Percentiles rank a stretch among this genome's conserved stretches.
phyloP scores from a whole-genome alignment of 1,139 yeast species.

The Taphrina populina region DNA sequence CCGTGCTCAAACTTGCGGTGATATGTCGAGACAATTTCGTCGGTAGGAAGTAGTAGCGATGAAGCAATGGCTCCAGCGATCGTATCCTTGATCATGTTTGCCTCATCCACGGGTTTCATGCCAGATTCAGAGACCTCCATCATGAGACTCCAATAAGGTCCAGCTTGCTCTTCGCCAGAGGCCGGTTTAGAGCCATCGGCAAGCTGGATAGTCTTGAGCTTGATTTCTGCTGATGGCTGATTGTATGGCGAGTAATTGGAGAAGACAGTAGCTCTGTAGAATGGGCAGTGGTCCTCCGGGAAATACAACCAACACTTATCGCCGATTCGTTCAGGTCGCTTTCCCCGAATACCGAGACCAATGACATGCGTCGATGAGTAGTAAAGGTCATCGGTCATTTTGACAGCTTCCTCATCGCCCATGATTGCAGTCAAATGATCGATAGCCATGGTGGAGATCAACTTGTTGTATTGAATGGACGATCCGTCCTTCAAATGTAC shows the following conservation, averaged over 20 bases:
- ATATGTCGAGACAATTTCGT: conserved; percentile 37
- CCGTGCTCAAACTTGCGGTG: conserved; percentile 37
- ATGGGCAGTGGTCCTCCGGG: conserved; percentile 37
- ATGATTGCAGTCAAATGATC: conserved; percentile 29
- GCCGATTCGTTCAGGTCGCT: conserved; percentile 35
- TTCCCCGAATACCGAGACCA: conserved; percentile 37
- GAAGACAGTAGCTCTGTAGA: conserved; percentile 37
- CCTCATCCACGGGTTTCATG: conserved; percentile 36
- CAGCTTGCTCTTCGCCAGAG: conserved; percentile 21
- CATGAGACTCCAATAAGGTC: conserved; percentile 38
- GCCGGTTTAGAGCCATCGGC: conserved; percentile 31
- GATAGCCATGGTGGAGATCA: conserved; percentile 36
- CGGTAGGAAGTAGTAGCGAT: conserved; percentile 32
- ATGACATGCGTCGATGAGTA: conserved; percentile 38
- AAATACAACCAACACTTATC: conserved; percentile 38
- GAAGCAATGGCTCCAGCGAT: conserved; percentile 37
- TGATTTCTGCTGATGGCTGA: conserved; percentile 31
- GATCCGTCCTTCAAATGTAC: conserved; percentile 34
- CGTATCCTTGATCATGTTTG: conserved; percentile 34
- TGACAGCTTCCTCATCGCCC: conserved; percentile 10
- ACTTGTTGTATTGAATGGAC: conserved; percentile 26
- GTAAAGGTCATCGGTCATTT: conserved; percentile 32
- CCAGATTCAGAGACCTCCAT: conserved; percentile 37
- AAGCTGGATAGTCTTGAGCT: conserved; percentile 34
- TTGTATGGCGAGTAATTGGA: conserved; percentile 37